Base-by-base conservation (phyloP, 176 grass and related monocot genomes). In the Avena atlantica region DNA sequence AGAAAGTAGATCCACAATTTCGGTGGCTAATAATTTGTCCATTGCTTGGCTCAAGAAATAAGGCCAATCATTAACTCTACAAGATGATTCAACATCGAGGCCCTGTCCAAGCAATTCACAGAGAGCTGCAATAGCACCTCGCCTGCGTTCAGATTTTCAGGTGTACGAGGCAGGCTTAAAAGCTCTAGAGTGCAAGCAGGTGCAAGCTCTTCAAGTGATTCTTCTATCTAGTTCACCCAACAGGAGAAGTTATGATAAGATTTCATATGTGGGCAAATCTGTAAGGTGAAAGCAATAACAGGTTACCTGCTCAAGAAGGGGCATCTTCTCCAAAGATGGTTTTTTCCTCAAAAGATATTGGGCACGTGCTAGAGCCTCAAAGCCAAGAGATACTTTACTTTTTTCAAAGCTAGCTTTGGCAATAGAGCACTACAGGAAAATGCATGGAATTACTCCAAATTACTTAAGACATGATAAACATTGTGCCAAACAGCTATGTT, bases 121-220 rank as follows among this genome's bases (percentile, higher is more conserved):
- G 47, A 99, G 90, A 86, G 97, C 97, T 81, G 92, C 88, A 87
- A 99, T 93, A 81, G 97, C 92, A 42, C 94, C 94, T 75, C 68
- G 80, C 85, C 94, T 96, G 80, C 94, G 94, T 68, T 99, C 94
- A 78, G 84, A 86, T 91, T 96, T 82, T 98, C 92, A 89, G 90
- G 89, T 77, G 66, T 87, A 49, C 85, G 81, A 76, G 91, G 82
- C 86, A 98, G 82, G 66, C 88, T 82, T 78, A 99, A 61, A 81
- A 99, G 85, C 81, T 96, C 92, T 34, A 96, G 53, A 53, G 97
- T 96, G 91, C n/a, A n/a, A n/a, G n/a, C n/a, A n/a, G n/a, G n/a
- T n/a, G n/a, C 97, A 68, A 99, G 90, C 66, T 99, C 97, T 81
- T 99, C 97, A 81, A 99, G 92, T 82, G 97, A 96, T 87, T 99